Evolutionary conservation across 129 eudicot genomes (phyloP).

Genomic region (Helianthus tuberosus): DNA sequence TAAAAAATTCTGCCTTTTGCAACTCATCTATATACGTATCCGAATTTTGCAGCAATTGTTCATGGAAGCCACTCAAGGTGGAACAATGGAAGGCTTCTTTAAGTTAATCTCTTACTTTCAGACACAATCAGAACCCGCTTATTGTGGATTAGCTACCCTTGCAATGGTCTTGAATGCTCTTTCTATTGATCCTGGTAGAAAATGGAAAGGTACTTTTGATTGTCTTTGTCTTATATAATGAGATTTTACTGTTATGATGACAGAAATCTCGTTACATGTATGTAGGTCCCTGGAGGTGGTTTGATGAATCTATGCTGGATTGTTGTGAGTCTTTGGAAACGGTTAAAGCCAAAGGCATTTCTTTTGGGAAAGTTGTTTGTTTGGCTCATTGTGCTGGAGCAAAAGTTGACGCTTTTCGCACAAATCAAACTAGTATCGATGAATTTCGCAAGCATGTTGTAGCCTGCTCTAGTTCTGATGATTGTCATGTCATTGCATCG

Average conservation of each 20-base stretch:
- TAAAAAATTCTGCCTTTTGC: background rate
- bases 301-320: slow-evolving; percentile 96
- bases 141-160: slow-evolving; percentile 97
- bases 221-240: background rate
- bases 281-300: slow-evolving; percentile 98
- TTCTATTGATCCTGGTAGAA: slow-evolving; percentile 94
- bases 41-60: slow-evolving; percentile 75
- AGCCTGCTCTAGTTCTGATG: slow-evolving; percentile 74
- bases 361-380: slow-evolving; percentile 91
- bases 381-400: slow-evolving; percentile 97
- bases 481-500: slow-evolving; percentile 86
- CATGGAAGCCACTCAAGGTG: slow-evolving; percentile 83
- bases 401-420: slow-evolving; percentile 79
- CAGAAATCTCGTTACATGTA: background rate
- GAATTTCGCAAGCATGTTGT: slow-evolving; percentile 84
- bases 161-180: slow-evolving; percentile 99
- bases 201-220: slow-evolving; percentile 83
- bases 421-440: slow-evolving; percentile 70
- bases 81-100: slow-evolving; percentile 95
- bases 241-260: background rate
- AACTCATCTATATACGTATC: slow-evolving; percentile 21
- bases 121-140: slow-evolving; percentile 99
- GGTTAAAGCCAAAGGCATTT: slow-evolving; percentile 85
- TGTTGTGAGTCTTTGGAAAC: slow-evolving; percentile 92
- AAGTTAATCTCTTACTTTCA: slow-evolving; percentile 91